phyloP scores from a whole-genome alignment of 1,139 yeast species.

The Pichia sp. region DNA sequence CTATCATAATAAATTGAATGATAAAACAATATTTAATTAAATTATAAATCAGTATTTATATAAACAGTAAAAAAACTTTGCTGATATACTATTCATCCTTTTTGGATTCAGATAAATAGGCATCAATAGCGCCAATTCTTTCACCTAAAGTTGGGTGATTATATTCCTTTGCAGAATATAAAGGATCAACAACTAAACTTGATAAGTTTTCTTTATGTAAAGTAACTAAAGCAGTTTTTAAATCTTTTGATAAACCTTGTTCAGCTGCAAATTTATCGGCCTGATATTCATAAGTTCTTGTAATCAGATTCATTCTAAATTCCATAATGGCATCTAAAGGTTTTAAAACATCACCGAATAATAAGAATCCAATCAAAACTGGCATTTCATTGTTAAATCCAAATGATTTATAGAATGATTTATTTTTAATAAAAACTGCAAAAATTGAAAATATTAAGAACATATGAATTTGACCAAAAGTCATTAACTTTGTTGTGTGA shows the following conservation, averaged over 20 bases:
- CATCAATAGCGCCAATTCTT: conserved; percentile 68
- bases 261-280: conserved; percentile 83
- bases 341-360: conserved; percentile 65
- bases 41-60: no score
- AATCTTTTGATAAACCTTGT: conserved; percentile 62
- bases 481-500: conserved; percentile 70
- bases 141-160: conserved; percentile 90
- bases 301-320: conserved; percentile 59
- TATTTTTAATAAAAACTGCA: conserved; percentile 72
- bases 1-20: no score
- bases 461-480: conserved; percentile 57
- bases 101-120: conserved; percentile 23
- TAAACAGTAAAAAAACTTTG: no score
- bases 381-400: conserved; percentile 64
- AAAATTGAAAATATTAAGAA: conserved; percentile 64
- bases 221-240: conserved; percentile 67
- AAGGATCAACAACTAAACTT: conserved; percentile 80
- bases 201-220: conserved; percentile 76
- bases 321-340: conserved; percentile 70
- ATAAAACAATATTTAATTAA: no score
- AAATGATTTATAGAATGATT: conserved; percentile 68
- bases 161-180: conserved; percentile 81
- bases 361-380: conserved; percentile 68
- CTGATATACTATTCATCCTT: conserved; percentile 8
- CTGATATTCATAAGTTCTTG: conserved; percentile 85